Percentiles rank a stretch among this genome's conserved stretches.
These are phyloP conservation scores for Oropetium thomaeum DNA, from an alignment of 176 grass and related monocot species.

Conservation along the genomic window DNA sequence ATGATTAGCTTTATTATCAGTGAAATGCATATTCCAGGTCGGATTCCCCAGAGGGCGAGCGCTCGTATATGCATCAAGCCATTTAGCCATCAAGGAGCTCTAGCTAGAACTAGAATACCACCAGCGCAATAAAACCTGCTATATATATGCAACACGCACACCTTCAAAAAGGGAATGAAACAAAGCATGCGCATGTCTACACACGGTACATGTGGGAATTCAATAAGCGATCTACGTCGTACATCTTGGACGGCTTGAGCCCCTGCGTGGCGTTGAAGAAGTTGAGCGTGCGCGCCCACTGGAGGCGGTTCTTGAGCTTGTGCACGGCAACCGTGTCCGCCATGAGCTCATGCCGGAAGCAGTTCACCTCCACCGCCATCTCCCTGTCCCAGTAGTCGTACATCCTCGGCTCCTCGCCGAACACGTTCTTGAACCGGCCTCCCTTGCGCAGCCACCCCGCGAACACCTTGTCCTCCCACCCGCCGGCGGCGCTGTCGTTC, in stretches of 20 bases:
- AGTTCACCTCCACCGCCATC: neutral
- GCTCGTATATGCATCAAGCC: no score
- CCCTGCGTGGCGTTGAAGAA: conserved; percentile 60
- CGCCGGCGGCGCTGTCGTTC: conserved; percentile 25
- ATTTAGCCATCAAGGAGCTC: no score
- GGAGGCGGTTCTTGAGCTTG: conserved; percentile 42
- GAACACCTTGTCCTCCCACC: conserved; percentile 49
- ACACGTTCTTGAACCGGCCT: conserved; percentile 39
- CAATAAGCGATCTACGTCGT: neutral
- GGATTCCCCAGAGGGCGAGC: no score
- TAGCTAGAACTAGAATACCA: no score
- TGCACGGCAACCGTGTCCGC: conserved; percentile 52
- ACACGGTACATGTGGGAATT: neutral
- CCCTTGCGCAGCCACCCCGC: conserved; percentile 45
- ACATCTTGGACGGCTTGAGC: conserved; percentile 45
- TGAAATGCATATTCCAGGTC: no score
- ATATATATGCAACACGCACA: no score
- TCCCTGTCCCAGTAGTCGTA: conserved; percentile 53
- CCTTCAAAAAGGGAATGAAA: no score
- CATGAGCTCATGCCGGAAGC: conserved; percentile 48
- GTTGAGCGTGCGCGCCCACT: conserved; percentile 37
- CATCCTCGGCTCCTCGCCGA: conserved; percentile 47
- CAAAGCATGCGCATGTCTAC: no score
- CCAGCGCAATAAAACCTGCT: no score
- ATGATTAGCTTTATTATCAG: no score